Base-by-base conservation (phyloP, 1,139 yeast genomes). In the Suhomyces bokatorum region DNA sequence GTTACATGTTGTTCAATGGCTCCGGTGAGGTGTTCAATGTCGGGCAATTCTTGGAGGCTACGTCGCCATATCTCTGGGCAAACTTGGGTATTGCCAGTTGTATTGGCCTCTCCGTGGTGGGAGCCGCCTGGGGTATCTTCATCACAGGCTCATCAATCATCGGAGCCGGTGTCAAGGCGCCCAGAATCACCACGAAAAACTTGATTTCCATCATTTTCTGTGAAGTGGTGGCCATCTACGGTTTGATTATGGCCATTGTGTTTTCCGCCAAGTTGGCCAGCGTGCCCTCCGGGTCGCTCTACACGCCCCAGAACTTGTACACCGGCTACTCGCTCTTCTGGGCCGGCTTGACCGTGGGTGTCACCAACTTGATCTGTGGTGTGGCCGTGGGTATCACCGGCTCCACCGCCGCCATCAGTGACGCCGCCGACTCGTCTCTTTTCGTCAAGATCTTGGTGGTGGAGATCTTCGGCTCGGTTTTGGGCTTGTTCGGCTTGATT, bases 81-180 rank as follows among this genome's bases (percentile, higher is more conserved):
- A 80, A 81, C 53, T 69, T 90, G 54, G 99, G 99, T 46, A 89
- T 95, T 53, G 85, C 87, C n/a, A 69, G 83, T 46, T 93, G 99
- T 69, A 90, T 95, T 58, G 98, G 99, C 12, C 77, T 95, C 50
- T 85, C 95, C 44, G 98, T 95, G 15, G 86, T 91, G 38, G 99
- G 99, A 36, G 99, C 99, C 15, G 99, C 99, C 11, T 93, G 99
- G 98, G 99, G 99, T 52, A 95, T 95, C 55, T 95, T 93, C 66
- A 81, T 95, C 50, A 93, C 98, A 1, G 99, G 99, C 34, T 78
- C 97, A 1, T 83, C 97, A 34, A 88, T 95, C 56, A 71, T 95
- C 50, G 99, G 99, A 55, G 99, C 99, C 5, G 99, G 99, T 71
- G 97, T 95, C 50, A 88, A 88, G 66, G 93, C 96, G 4, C 99